Base-by-base conservation (phyloP, 805 yeast species). In the Naumovozyma dairenensis region DNA sequence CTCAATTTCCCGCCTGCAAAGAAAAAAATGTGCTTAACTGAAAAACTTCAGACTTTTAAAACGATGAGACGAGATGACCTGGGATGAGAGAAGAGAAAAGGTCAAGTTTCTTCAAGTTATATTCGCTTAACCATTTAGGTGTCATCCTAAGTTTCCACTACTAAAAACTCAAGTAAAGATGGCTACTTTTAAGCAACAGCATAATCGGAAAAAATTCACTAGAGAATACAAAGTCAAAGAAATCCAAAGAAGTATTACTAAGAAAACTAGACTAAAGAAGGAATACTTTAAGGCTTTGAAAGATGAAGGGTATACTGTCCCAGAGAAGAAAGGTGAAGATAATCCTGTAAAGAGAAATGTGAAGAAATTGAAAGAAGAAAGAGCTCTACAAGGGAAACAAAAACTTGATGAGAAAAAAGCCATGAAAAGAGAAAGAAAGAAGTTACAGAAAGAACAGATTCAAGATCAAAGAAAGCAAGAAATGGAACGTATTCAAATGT, bases 251-350 rank as follows among this genome's bases (percentile, higher is more conserved):
- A 79, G 92, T 9, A 68, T 87, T 43, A 70, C 73, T 0, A 93
- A 85, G 50, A 72, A 85, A 40, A 83, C 95, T 10, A 70, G 92
- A 48, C 69, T 87, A 44, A 74, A 84, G 63, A 82, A 78, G 56
- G 76, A 73, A 32, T 87, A 87, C 51, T 77, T 83, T 65, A 85
- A 86, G 55, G 63, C 84, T 34, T 55, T 85, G 26, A 81, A 82
- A 42, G 70, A 73, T 33, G 86, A 82, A 45, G 93, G 87, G 1
- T 69, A 69, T 32, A 44, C 59, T 4, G 63, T 69, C 8, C 78
- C 80, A 2, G 71, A 65, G 26, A 63, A 59, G 36, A 39, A 45
- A 25, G 29, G 35, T 7, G 13, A 20, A 10, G 14, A 21, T 6
- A 29, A 33, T n/a, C 38, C 21, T 34, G 39, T 39, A 24, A 40